Percentiles rank a stretch among this genome's conserved stretches.
These are phyloP conservation scores for Forsythia suspensa DNA, from an alignment of 257 asterid species.

Conservation along the genomic window DNA sequence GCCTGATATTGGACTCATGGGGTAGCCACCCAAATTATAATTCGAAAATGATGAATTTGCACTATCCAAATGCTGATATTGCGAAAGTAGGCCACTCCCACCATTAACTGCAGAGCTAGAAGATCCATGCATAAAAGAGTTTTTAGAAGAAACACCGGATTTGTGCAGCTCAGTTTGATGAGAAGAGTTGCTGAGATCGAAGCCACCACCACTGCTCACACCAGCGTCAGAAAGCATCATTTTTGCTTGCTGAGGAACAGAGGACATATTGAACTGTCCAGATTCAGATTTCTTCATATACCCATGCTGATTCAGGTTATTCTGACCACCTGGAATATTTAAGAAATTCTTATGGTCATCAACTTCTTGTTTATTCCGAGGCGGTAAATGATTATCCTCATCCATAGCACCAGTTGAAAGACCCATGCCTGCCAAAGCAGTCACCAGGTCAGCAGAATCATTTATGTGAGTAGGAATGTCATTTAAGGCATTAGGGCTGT, in stretches of 20 bases:
- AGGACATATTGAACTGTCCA: slow-evolving; percentile 25
- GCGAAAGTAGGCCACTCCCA: slow-evolving; percentile 51
- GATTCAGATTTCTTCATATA: slow-evolving; percentile 37
- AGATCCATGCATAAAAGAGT: slow-evolving; percentile 34
- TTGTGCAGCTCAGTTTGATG: background rate
- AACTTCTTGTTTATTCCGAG: slow-evolving; percentile 37
- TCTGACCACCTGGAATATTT: slow-evolving; percentile 40
- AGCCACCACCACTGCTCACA: background rate
- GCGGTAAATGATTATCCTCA: slow-evolving; percentile 38
- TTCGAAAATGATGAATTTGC: slow-evolving; percentile 52
- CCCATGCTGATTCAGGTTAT: slow-evolving; percentile 31
- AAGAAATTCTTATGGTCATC: slow-evolving; percentile 34
- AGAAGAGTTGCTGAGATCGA: background rate
- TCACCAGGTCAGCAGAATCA: slow-evolving; percentile 53
- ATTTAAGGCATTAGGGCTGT: slow-evolving; percentile 31
- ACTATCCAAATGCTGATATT: slow-evolving; percentile 45
- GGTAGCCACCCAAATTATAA: slow-evolving; percentile 51
- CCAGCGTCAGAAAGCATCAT: background rate
- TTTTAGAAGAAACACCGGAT: background rate
- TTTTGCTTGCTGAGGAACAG: slow-evolving; percentile 3
- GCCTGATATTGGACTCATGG: slow-evolving; percentile 52
- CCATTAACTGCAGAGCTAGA: slow-evolving; percentile 34
- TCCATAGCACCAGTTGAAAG: slow-evolving; percentile 48
- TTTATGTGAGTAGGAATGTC: slow-evolving; percentile 37
- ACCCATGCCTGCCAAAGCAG: slow-evolving; percentile 65